Conservation (phyloP, 1,139 yeast genomes). For the Eremothecium coryli region DNA sequence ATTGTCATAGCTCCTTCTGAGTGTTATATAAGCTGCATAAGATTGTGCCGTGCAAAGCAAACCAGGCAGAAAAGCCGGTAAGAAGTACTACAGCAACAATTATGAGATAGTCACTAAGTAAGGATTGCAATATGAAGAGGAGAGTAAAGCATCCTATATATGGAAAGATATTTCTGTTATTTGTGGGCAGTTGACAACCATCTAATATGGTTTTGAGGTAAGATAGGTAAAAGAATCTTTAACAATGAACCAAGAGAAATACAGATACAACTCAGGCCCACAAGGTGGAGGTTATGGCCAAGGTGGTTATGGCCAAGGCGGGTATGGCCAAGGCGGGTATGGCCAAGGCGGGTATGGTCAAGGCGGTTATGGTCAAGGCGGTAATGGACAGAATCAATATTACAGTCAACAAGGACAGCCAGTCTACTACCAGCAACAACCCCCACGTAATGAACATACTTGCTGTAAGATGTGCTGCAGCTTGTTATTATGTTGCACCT, state of each 20-base stretch:
- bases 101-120: neutral
- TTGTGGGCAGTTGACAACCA: neutral
- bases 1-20: too few relatives aligned
- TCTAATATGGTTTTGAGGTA: neutral
- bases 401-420: constrained; percentile 34
- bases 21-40: too few relatives aligned
- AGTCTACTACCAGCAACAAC: constrained; percentile 35
- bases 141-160: neutral
- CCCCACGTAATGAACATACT: constrained; percentile 25
- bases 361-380: neutral
- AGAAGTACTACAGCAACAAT: too few relatives aligned
- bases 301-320: neutral
- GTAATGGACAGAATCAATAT: constrained; percentile 13
- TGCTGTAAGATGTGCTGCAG: constrained; percentile 35
- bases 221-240: neutral
- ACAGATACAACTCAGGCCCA: neutral
- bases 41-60: too few relatives aligned
- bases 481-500: constrained; percentile 34
- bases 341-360: constrained; percentile 1
- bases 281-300: neutral
- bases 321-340: neutral
- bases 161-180: neutral
- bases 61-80: too few relatives aligned
- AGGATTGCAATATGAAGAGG: neutral
- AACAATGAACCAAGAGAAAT: neutral